Evolutionary conservation across 164 flowering plant species (phyloP), one percentile per base, ranked within the genome.

Genomic region (Magnolia changhungtana): DNA sequence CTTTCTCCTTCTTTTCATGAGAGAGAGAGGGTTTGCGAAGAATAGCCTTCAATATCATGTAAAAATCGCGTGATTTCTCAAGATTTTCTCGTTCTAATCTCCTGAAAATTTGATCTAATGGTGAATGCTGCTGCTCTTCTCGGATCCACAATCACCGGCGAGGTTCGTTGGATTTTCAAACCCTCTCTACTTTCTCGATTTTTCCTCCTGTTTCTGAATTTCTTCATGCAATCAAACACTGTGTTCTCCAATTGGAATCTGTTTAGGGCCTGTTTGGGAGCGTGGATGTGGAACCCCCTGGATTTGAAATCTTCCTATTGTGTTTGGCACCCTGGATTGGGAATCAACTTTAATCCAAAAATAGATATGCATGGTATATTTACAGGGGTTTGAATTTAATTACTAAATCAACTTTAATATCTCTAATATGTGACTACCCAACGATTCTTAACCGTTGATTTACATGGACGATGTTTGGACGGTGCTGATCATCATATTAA

Each of bases 121-220:
- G 73, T 50, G 45, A 37, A 37, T 63, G 31, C 24, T 50, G 29
- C 11, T 29, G 50, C 64, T 65, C 64, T 21, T 63, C 67, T 37
- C 69, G 69, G 69, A 66, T 66, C 69, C 24, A 14, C 69, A 24
- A 24, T 66, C 16, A 21, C 69, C 69, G 21, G 45, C 24, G 69
- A 66, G 3, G 69, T 66, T 16, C n/a, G 65, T 63, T 66, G 24
- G 16, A 21, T 27, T 24, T 23, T 66, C 4, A 65, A 65, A 24
- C 13, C 31, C 69, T 20, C 31, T 66, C 69, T 29, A 66, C 21
- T 21, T 63, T 19, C 20, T 18, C 67, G 23, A 4, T 20, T 11
- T 20, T 2, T 63, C 21, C 18, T 19, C 18, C 23, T 63, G 8
- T 63, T n/a, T 63, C 23, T 63, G 19, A 4, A 4, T 55, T 16